Conservation (phyloP, 805 yeast genomes). For the Ogataea paraovalis region DNA sequence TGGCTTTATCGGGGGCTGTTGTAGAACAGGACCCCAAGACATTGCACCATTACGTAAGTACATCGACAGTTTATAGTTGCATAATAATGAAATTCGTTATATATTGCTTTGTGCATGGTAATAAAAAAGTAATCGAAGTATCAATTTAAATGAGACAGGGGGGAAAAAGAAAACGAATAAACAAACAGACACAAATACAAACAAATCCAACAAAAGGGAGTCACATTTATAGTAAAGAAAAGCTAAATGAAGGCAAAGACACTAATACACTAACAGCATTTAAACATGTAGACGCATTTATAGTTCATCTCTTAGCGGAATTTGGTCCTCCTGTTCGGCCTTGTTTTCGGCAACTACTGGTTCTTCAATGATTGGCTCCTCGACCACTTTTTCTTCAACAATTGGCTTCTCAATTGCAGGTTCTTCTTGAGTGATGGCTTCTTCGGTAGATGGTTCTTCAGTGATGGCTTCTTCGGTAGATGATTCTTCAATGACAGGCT, state of each 20-base stretch:
- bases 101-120: not conserved
- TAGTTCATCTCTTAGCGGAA: conserved; percentile 1
- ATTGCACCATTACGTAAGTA: conserved; percentile 21
- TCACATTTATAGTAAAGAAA: not conserved
- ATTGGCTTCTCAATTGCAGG: not conserved
- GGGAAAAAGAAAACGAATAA: too few species aligned
- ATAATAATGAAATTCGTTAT: not conserved
- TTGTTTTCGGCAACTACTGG: not conserved
- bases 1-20: conserved; percentile 70
- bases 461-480: not conserved
- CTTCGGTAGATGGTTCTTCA: not conserved
- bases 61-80: conserved; percentile 8
- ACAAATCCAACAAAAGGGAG: too few species aligned
- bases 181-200: too few species aligned
- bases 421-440: not conserved
- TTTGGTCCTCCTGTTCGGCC: not conserved
- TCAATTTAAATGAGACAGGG: too few species aligned
- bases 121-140: too few species aligned
- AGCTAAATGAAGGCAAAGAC: not conserved
- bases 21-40: conserved; percentile 60
- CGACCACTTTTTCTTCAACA: not conserved
- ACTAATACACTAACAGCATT: not conserved
- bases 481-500: conserved; percentile 1
- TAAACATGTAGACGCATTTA: not conserved
- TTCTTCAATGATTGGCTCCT: not conserved